A percentile compares a stretch with the other conserved stretches of the same genome.
phyloP scores from a whole-genome alignment of 352 stramenopile species.

The Vaucheria bursata region DNA sequence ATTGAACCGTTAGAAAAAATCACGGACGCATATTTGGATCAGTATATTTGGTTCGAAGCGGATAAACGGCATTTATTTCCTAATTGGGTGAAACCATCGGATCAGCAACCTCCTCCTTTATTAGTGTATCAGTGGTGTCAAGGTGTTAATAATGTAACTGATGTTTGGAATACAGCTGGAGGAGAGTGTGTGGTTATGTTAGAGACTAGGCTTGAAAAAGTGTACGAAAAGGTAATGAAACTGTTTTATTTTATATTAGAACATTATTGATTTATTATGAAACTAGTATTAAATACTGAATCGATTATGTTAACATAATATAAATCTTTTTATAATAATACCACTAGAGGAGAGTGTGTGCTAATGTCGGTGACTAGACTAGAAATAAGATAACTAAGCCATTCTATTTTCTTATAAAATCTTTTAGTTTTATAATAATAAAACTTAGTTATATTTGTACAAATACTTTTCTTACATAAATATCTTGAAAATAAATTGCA shows the following conservation, averaged over 20 bases:
- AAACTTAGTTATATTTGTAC: too few relatives aligned
- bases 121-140: constrained; percentile 99
- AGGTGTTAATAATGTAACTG: constrained; percentile 97
- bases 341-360: too few relatives aligned
- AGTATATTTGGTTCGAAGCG: constrained; percentile 99
- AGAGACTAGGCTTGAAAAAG: constrained; percentile 96
- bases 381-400: too few relatives aligned
- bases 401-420: too few relatives aligned
- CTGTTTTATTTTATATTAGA: not conserved
- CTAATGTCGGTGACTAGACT: too few relatives aligned
- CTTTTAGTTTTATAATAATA: too few relatives aligned
- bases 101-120: constrained; percentile 94
- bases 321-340: too few relatives aligned
- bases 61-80: constrained; percentile 99
- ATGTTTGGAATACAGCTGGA: constrained; percentile 95
- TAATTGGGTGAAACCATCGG: constrained; percentile 98
- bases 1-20: constrained; percentile 99
- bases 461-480: too few relatives aligned
- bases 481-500: too few relatives aligned
- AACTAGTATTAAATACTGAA: too few relatives aligned
- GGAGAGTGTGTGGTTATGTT: constrained; percentile 98
- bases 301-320: too few relatives aligned
- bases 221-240: constrained; percentile 99
- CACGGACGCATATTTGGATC: constrained; percentile 98
- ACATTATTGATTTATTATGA: too few relatives aligned